Percentiles rank a stretch among this genome's conserved stretches.
Conservation (phyloP, 129 eudicot genomes). For the Helianthus annuus region DNA sequence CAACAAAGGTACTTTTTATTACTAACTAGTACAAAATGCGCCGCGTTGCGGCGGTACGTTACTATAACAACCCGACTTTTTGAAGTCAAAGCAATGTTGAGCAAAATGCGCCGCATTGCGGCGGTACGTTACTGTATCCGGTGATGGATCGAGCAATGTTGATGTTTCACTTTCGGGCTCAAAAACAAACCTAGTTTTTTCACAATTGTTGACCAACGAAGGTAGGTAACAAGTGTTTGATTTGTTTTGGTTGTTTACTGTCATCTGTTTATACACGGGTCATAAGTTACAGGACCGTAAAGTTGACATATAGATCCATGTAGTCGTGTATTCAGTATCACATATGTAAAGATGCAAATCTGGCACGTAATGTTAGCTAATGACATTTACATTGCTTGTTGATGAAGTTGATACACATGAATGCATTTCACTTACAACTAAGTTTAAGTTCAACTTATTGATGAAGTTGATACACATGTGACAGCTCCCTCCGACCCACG, state of each 20-base stretch:
- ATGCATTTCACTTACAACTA: not conserved
- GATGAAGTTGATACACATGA: not conserved
- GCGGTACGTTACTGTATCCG: conserved; percentile 25
- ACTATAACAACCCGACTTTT: no score
- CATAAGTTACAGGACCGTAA: conserved; percentile 5
- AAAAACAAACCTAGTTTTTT: conserved; percentile 56
- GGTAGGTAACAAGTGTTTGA: conserved; percentile 7
- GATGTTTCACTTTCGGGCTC: conserved; percentile 45
- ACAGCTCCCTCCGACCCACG: no score
- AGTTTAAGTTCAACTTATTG: not conserved
- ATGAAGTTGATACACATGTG: no score
- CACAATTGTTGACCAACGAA: conserved; percentile 55
- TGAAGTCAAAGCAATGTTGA: no score
- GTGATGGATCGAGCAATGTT: conserved; percentile 28
- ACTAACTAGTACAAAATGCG: no score
- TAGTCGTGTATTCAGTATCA: no score
- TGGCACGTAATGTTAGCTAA: not conserved
- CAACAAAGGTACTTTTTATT: no score
- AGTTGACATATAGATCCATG: not conserved
- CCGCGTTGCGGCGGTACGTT: no score
- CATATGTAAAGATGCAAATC: not conserved
- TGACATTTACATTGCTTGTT: not conserved
- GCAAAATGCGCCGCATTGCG: no score
- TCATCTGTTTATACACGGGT: not conserved
- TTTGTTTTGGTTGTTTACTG: not conserved